Conservation (phyloP, 345 rosid species). For the Camelina sativa region DNA sequence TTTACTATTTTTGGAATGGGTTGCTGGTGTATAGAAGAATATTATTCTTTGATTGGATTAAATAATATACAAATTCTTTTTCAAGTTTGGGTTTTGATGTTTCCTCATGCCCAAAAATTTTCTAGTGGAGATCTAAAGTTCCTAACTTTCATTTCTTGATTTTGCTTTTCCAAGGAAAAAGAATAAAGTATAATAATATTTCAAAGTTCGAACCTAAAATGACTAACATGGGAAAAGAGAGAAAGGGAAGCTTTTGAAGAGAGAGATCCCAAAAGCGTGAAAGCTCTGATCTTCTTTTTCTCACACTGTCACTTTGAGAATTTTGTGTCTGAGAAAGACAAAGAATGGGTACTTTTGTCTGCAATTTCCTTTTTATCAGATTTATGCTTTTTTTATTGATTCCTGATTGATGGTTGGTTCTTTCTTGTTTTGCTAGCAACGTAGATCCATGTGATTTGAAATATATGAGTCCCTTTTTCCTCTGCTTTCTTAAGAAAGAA, state of each 20-base stretch:
- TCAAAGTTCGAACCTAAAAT: conserved; percentile 15
- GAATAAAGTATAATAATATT: background rate
- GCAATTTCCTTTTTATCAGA: background rate
- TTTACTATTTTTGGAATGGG: conserved; percentile 33
- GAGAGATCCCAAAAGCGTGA: conserved; percentile 22
- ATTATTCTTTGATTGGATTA: background rate
- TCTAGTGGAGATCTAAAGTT: conserved; percentile 23
- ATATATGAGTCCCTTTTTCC: background rate
- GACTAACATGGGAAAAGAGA: conserved; percentile 31
- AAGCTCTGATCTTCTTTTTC: conserved; percentile 32
- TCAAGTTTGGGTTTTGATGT: conserved; percentile 35
- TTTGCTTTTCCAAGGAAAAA: conserved; percentile 7
- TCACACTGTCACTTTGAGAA: conserved; percentile 9
- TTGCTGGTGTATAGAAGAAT: conserved; percentile 21
- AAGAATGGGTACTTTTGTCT: conserved; percentile 40
- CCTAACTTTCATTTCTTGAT: conserved; percentile 7
- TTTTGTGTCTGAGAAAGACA: conserved; percentile 14
- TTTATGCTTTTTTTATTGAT: conserved; percentile 17
- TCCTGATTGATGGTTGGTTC: conserved; percentile 9
- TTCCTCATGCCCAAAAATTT: conserved; percentile 13
- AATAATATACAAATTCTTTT: background rate
- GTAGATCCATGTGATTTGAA: conserved; percentile 29
- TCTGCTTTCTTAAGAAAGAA: background rate
- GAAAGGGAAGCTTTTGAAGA: conserved; percentile 25
- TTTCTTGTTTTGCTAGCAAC: background rate